These are phyloP conservation scores for Cicer arietinum DNA, from an alignment of 306 rosid genomes.

Conservation along the genomic window DNA sequence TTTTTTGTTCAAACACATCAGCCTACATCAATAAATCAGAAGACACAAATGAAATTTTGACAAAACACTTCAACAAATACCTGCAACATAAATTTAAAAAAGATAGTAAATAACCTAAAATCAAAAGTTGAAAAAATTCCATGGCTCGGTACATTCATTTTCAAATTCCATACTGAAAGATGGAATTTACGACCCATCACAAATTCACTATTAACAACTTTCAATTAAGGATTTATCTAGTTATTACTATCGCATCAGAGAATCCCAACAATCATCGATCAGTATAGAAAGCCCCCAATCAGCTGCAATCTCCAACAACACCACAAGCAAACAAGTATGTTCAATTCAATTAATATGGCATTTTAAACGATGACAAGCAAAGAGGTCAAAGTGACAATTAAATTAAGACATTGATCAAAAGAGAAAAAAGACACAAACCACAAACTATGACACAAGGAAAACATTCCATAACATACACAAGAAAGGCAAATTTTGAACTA, in stretches of 20 bases:
- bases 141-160: background rate
- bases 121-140: background rate
- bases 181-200: background rate
- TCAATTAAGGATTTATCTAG: conserved; percentile 8
- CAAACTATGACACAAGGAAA: background rate
- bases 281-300: background rate
- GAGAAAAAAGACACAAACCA: background rate
- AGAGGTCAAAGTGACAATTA: background rate
- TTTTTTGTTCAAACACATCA: no score
- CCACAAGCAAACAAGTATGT: conserved; percentile 21
- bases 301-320: conserved; percentile 31
- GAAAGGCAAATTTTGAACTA: background rate
- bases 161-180: background rate
- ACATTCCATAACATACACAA: conserved; percentile 7
- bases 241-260: background rate
- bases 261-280: conserved; percentile 12
- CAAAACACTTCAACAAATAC: background rate
- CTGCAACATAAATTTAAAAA: background rate
- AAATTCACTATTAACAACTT: background rate
- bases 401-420: background rate
- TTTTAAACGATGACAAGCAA: conserved; percentile 13
- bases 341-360: background rate
- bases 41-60: no score
- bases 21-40: no score
- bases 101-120: background rate